Evolutionary conservation across 805 yeast species (phyloP), one percentile per base, ranked within the genome.

Genomic region (Pichia gijzeniarum): DNA sequence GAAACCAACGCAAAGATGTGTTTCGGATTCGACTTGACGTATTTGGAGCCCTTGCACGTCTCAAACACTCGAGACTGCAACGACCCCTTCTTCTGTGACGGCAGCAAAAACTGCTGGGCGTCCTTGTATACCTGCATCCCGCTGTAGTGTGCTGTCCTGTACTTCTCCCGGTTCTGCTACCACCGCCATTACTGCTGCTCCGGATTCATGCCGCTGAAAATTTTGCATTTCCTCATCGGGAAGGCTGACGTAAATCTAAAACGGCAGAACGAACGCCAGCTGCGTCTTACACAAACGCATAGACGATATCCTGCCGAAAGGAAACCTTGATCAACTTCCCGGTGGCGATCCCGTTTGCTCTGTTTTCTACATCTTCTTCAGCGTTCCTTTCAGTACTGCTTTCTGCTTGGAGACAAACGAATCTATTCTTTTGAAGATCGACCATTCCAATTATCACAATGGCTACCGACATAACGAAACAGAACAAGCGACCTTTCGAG

Each of bases 1-100:
- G 80, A 71, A 20, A 89, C 88, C 22, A 91, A 67, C 0, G 97
- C 99, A 68, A 72, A 88, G 1, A 90, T 67, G 59, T 91, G 96
- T 56, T 85, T 86, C 1, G 97, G 95, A 48, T 88, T 78, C 0
- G 80, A 68, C 56, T 74, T 69, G 45, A 82, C 60, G 13, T 35
- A 27, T 54, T 69, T 70, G 44, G 68, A 70, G 37, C 62, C 64
- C 48, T 67, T 74, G 7, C 79, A 62, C 2, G 74, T 70, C 36
- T 70, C 74, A 56, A 79, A 73, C 4, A 81, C 71, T 21, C 81
- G 59, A 4, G 70, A 65, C 50, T 75, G 79, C 39, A 80, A 56
- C 1, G 85, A 77, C 0, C 85, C 85, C 19, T 73, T 69, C 41
- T 65, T 71, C 7, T 69, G 66, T 33, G 67, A 61, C 1, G 52